Base-by-base conservation (phyloP, 2,329 filamentous ascomycete species). In the Botrytis porri region DNA sequence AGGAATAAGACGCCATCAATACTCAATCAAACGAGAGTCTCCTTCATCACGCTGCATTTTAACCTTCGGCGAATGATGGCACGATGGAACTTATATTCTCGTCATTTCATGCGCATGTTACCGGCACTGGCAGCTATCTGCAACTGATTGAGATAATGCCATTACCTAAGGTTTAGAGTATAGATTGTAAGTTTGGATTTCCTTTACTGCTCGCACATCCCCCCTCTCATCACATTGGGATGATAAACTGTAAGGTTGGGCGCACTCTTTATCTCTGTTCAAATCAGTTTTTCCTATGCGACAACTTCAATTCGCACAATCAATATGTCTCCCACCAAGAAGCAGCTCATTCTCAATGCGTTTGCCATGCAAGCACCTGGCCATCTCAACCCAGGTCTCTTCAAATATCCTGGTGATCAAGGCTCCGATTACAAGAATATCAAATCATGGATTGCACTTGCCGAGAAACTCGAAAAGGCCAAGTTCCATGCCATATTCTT, bases 401-500 rank as follows among this genome's bases (percentile, higher is more conserved):
- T 89, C 90, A 84, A 86, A 51, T 90, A 92, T 76, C 90, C 90
- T 1, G 83, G 88, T 25, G 90, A 93, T 75, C 83, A 87, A 75
- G 91, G 89, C 1, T 85, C 85, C 76, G 81, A 86, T 29, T 92
- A 92, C 80, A 88, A 88, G 74, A 84, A 86, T 39, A 82, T 90
- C 48, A 82, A 87, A 9, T 87, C 90, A 74, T 92, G 89, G 89
- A 84, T 87, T 0, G 84, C 88, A 69, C 81, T 92, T 0, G 89
- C 89, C 0, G 84, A 89, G 74, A 81, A 88, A 0, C 84, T 90
- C 0, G 89, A 91, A 75, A 82, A 84, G 0, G 89, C 87, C 43
- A 89, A 90, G 70, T 90, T 91, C 75, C 88, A 91, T 71, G 88
- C 88, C 18, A 89, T 91, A 51, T 91, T 91, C 80, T 89, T 92